Conservation (phyloP, 2,329 filamentous ascomycete species). For the Drechslerella coelobrocha region DNA sequence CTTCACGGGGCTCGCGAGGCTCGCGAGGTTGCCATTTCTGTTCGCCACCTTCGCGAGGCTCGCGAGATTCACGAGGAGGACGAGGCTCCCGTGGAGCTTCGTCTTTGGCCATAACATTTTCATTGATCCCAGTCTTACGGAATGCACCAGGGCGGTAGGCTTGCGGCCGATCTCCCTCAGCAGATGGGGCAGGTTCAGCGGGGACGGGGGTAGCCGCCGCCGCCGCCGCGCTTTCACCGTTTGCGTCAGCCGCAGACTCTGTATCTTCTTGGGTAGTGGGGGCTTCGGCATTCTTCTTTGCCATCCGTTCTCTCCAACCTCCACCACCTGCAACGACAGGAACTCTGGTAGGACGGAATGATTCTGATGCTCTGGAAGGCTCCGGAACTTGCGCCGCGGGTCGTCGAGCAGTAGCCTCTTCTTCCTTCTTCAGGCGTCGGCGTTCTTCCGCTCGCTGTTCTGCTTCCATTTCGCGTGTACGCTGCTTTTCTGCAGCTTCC, state of each 20-base stretch:
- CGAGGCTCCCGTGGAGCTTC: conserved; percentile 35
- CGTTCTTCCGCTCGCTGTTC: conserved; percentile 92
- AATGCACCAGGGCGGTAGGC: conserved; percentile 45
- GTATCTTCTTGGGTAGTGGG: conserved; percentile 25
- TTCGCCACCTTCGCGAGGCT: conserved; percentile 23
- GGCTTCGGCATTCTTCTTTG: conserved; percentile 49
- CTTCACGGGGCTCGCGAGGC: conserved; percentile 17
- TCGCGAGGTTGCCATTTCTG: conserved; percentile 29
- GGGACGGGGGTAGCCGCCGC: not conserved
- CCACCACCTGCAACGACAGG: conserved; percentile 42
- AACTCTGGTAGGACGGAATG: conserved; percentile 44
- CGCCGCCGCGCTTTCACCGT: conserved; percentile 21
- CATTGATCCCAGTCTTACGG: conserved; percentile 33
- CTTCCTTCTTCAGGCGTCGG: conserved; percentile 57
- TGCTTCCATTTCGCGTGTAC: conserved; percentile 74
- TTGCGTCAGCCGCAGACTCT: conserved; percentile 22
- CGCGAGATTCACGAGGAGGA: conserved; percentile 36
- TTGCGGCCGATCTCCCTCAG: conserved; percentile 5
- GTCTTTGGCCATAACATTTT: conserved; percentile 27
- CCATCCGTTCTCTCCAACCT: conserved; percentile 54
- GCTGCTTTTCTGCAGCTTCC: conserved; percentile 68
- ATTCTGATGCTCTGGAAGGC: conserved; percentile 25
- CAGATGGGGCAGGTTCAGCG: conserved; percentile 11
- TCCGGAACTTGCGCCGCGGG: conserved; percentile 32
- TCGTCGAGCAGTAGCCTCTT: conserved; percentile 21